Evolutionary conservation across 2,329 filamentous ascomycete species (phyloP), one percentile per base, ranked within the genome.

Genomic region (Sclerotiophoma versabilis): DNA sequence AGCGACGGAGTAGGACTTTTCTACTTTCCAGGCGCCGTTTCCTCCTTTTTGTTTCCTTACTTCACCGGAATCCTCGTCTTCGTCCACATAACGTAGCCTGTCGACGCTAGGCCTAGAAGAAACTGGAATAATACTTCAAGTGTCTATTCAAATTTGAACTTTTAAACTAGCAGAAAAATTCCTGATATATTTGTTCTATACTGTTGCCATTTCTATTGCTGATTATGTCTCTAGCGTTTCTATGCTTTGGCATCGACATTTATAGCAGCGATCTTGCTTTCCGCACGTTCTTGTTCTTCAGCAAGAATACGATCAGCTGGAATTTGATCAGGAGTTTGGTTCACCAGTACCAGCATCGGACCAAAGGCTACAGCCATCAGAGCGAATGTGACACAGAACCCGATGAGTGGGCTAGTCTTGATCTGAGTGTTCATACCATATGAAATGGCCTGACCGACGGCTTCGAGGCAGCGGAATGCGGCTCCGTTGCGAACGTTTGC

Each of bases 281-380:
- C 54, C 26, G 41, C 53, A 17, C 49, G 57, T 7, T 59, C 37
- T 22, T 61, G 53, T 36, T 68, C 68, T 49, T 71, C 69, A 12
- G 60, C 65, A 49, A 66, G 65, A 1, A 68, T 62, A n/a, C n/a
- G n/a, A 55, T 71, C 66, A 3, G 67, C 66, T n/a, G 67, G 67
- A 30, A 73, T 71, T 8, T 63, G 69, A 53, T 73, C 68, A 6
- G 69, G 70, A 7, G 70, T 72, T 23, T 58, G 48, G 33, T 72
- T 71, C 14, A 72, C 68, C 49, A 73, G 44, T 12, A 65, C 39
- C 20, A 73, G 43, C 71, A 73, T 73, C 9, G 71, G 71, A n/a
- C 43, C 58, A 14, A 70, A 56, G 6, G 70, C 67, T 20, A 68
- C 26, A 19, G 59, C 68, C 70, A 73, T 71, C 23, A 73, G 36